phyloP scores from a whole-genome alignment of 495 filamentous ascomycete genomes.

The Daldinia childiae region DNA sequence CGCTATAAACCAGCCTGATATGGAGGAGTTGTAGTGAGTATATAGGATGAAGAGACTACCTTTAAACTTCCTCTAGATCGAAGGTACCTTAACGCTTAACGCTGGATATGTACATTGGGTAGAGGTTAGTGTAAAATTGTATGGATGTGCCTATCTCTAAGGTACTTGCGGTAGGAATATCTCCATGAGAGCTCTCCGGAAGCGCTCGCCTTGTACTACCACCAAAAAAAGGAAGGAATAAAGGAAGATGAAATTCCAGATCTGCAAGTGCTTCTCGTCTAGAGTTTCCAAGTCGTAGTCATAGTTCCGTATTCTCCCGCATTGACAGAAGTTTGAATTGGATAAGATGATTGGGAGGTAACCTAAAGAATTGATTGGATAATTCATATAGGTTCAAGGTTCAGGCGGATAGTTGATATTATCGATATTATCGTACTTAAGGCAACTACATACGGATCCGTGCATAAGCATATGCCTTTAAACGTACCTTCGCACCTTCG shows the following conservation, averaged over 20 bases:
- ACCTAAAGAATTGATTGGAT: not conserved
- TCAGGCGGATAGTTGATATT: not conserved
- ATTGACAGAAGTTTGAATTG: not conserved
- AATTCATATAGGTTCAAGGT: not conserved
- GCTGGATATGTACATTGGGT: not conserved
- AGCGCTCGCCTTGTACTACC: not conserved
- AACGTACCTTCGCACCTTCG: not conserved
- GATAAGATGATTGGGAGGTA: not conserved
- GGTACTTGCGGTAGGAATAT: not conserved
- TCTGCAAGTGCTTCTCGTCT: not conserved
- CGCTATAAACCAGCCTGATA: conserved; percentile 28
- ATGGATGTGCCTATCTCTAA: not conserved
- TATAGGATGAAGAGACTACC: not conserved
- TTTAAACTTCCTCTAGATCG: not conserved
- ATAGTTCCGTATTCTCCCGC: not conserved
- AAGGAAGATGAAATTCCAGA: conserved; percentile 1
- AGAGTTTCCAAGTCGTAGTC: not conserved
- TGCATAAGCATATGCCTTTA: not conserved
- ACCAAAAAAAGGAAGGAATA: not conserved
- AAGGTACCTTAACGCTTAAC: not conserved
- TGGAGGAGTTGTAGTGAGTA: conserved; percentile 40
- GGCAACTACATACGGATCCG: not conserved
- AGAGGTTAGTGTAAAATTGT: not conserved
- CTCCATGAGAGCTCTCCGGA: not conserved
- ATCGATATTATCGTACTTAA: not conserved